phyloP scores from a whole-genome alignment of 306 rosid genomes.

The Fragaria iinumae region DNA sequence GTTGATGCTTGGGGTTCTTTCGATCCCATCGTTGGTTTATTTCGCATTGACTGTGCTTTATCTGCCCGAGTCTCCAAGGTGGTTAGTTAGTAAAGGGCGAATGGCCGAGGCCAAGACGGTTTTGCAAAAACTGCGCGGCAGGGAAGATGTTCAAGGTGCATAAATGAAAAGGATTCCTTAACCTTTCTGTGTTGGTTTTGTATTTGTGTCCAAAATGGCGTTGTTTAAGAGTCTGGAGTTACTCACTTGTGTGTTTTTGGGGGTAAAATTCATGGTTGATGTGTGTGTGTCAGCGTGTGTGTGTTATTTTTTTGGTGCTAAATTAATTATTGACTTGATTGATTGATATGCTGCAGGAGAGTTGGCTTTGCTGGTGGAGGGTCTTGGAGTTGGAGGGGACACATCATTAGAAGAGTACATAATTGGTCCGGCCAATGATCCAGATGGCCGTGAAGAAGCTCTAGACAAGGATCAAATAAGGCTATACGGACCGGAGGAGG shows the following conservation, averaged over 20 bases:
- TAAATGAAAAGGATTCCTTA: not conserved
- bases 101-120: slow-evolving; percentile 40
- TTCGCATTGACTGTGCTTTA: slow-evolving; percentile 29
- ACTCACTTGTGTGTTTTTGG: not conserved
- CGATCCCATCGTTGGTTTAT: slow-evolving; percentile 35
- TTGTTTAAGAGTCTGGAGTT: not conserved
- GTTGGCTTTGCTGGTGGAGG: slow-evolving; percentile 42
- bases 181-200: not conserved
- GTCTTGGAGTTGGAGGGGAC: slow-evolving; percentile 39
- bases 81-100: slow-evolving; percentile 44
- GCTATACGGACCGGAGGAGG: slow-evolving; percentile 39
- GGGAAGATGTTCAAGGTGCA: slow-evolving; percentile 42
- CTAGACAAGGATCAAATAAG: slow-evolving; percentile 33
- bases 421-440: slow-evolving; percentile 30
- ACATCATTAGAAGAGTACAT: slow-evolving; percentile 44
- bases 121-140: slow-evolving; percentile 34
- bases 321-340: not conserved
- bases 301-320: not conserved
- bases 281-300: not conserved
- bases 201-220: not conserved
- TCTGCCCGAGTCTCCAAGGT: slow-evolving; percentile 45
- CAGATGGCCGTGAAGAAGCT: slow-evolving; percentile 14
- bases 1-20: slow-evolving; percentile 42
- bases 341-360: slow-evolving; percentile 30
- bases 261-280: not conserved